A percentile compares a stretch with the other conserved stretches of the same genome.
Conservation (phyloP, 2,329 filamentous ascomycete genomes). For the Bipolaris sorokiniana region DNA sequence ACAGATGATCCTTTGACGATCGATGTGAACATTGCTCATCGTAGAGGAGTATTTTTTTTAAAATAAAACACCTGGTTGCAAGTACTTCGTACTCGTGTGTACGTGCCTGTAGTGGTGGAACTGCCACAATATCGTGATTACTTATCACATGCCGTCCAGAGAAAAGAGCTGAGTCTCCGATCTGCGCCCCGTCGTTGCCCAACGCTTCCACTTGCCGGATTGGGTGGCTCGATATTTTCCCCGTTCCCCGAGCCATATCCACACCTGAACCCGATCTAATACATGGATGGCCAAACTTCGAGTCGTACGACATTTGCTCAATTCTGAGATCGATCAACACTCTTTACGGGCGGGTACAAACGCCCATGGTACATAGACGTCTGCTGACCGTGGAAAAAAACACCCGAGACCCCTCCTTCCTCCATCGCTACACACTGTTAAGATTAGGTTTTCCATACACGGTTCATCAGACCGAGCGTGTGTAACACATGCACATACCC, state of each 20-base stretch:
- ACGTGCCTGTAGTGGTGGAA: too few relatives aligned
- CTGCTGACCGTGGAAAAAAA: background rate
- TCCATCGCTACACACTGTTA: background rate
- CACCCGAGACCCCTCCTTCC: background rate
- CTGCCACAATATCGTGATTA: background rate
- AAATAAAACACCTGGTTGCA: too few relatives aligned
- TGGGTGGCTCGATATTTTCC: background rate
- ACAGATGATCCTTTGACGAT: background rate
- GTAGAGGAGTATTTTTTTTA: too few relatives aligned
- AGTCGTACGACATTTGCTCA: background rate
- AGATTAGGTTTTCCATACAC: background rate
- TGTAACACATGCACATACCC: too few relatives aligned
- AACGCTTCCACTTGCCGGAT: background rate
- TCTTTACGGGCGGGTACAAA: background rate
- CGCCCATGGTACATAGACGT: background rate
- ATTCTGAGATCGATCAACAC: background rate
- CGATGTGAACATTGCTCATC: background rate
- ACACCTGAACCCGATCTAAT: background rate
- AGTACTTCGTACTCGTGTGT: too few relatives aligned
- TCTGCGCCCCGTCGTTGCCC: too few relatives aligned
- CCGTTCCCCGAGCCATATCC: slow-evolving; percentile 1
- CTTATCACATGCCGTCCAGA: background rate
- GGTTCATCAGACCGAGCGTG: too few relatives aligned
- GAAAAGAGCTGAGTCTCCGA: too few relatives aligned
- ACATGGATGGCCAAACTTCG: background rate